Evolutionary conservation across 2,329 filamentous ascomycete genomes (phyloP).

Genomic region (Decorospora gaudefroyi): DNA sequence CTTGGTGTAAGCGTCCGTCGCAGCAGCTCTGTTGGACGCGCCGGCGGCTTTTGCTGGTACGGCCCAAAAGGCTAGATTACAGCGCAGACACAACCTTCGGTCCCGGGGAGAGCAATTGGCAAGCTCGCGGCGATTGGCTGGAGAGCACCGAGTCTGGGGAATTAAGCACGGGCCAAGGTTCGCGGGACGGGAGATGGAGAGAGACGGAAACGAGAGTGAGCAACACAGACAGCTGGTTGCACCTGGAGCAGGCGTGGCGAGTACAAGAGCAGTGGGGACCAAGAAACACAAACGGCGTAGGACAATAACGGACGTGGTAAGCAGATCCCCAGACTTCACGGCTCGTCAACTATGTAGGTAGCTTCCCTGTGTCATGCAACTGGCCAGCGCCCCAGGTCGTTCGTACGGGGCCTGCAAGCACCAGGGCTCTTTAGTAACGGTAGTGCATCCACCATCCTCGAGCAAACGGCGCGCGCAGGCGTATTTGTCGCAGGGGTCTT

Average conservation of each 20-base stretch:
- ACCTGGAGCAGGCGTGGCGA: constrained; percentile 23
- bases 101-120: constrained; percentile 33
- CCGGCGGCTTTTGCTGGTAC: constrained; percentile 25
- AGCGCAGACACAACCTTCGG: constrained; percentile 36
- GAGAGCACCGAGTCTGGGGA: constrained; percentile 16
- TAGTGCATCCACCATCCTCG: constrained; percentile 17
- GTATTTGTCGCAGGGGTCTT: constrained; percentile 29
- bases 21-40: constrained; percentile 25
- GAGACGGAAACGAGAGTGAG: constrained; percentile 1
- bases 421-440: constrained; percentile 23
- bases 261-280: constrained; percentile 4
- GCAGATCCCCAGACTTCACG: constrained; percentile 37
- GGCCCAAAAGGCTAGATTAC: constrained; percentile 30
- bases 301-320: constrained; percentile 33
- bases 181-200: constrained; percentile 14
- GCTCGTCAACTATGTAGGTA: constrained; percentile 25
- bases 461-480: constrained; percentile 31
- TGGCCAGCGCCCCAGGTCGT: constrained; percentile 26
- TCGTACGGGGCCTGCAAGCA: constrained; percentile 23
- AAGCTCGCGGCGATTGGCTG: constrained; percentile 37
- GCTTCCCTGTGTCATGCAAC: constrained; percentile 30
- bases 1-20: constrained; percentile 18
- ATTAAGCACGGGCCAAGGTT: constrained; percentile 21
- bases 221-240: constrained; percentile 10
- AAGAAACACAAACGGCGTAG: constrained; percentile 20